Evolutionary conservation across 805 yeast species (phyloP).

Genomic region (Lipomyces lipofer): DNA sequence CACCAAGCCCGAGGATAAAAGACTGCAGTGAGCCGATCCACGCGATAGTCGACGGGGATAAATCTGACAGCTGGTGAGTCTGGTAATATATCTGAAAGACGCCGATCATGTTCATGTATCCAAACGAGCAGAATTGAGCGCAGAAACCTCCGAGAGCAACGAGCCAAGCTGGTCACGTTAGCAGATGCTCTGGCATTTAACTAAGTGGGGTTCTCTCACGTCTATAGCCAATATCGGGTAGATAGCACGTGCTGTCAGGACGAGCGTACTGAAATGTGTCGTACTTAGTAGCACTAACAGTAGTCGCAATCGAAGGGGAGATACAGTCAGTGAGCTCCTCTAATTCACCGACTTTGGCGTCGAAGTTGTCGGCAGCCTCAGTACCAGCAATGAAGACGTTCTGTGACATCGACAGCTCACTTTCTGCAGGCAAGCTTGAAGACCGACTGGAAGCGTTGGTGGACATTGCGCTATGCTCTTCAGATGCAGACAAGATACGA

Average conservation of each 20-base stretch:
- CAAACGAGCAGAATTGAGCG: constrained; percentile 61
- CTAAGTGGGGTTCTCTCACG: constrained; percentile 5
- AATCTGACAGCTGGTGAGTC: constrained; percentile 17
- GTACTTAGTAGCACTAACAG: too few species aligned
- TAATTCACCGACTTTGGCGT: too few species aligned
- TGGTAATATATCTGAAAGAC: constrained; percentile 26
- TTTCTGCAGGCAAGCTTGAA: too few species aligned
- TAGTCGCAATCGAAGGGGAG: too few species aligned
- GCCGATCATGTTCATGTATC: constrained; percentile 42
- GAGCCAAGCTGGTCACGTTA: constrained; percentile 44
- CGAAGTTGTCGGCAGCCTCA: too few species aligned
- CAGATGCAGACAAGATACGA: too few species aligned
- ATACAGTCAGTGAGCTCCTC: too few species aligned
- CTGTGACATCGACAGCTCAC: too few species aligned
- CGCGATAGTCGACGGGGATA: constrained; percentile 21
- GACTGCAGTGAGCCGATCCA: constrained; percentile 31
- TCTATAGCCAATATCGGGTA: constrained; percentile 16
- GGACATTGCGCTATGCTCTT: too few species aligned
- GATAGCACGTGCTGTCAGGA: neutral
- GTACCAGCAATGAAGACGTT: too few species aligned
- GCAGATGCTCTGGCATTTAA: neutral
- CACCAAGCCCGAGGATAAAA: constrained; percentile 18
- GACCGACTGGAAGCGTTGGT: too few species aligned
- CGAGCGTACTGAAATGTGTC: constrained; percentile 14
- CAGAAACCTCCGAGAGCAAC: constrained; percentile 56